Evolutionary conservation across 805 yeast species (phyloP), one percentile per base, ranked within the genome.

Genomic region (Candida fluviatilis): DNA sequence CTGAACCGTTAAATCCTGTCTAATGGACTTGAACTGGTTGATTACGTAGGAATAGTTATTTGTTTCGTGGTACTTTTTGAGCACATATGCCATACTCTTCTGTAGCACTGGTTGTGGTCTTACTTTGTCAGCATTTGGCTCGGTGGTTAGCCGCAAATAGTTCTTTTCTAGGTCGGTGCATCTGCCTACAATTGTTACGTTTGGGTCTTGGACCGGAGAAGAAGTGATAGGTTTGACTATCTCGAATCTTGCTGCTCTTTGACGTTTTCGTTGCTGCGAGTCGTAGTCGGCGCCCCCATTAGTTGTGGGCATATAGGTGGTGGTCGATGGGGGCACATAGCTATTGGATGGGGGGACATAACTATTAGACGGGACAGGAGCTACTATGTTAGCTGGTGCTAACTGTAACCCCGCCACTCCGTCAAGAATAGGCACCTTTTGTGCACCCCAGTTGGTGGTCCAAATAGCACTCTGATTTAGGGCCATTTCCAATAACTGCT

Each of bases 1-100:
- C 62, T 91, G 99, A 7, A 91, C 97, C 2, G 95, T 85, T 46
- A 91, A 62, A 62, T 91, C 99, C 60, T 91, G 99, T 50, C 99
- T 71, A 42, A 93, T 73, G 0, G 97, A 85, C 60, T 90, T 91
- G 54, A 91, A 76, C 61, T 91, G 99, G 57, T 87, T 93, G 54
- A 91, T 83, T 10, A 86, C 60, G 57, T 91, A 91, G 27, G 80
- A 71, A 55, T 93, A 93, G 35, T 73, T 70, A 14, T 46, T 46
- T 3, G 35, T 30, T 14, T 27, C 31, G 31, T 65, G 69, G n/a
- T 62, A 80, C 51, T 81, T 82, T 7, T 62, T 53, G 44, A 76
- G 58, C 5, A 91, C 69, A 34, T 69, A 56, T 16, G 66, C 65
- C 31, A 82, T 62, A 2, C 95, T 73, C 48, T 75, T 70, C 42